phyloP scores from a whole-genome alignment of 1,284 basidiomycete species.

The Flammula alnicola region DNA sequence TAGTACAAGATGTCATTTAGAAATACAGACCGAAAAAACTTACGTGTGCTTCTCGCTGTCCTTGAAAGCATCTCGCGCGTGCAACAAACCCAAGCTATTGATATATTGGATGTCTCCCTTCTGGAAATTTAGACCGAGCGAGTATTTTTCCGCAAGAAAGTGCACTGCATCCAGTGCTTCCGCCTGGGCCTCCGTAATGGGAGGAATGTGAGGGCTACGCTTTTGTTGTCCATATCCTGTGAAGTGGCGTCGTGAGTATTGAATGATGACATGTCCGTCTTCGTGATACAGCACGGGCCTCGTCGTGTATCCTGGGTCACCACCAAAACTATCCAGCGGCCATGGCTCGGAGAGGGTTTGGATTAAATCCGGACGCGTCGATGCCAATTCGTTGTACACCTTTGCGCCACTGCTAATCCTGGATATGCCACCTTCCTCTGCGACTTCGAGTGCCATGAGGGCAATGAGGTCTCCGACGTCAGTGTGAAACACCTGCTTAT shows the following conservation, averaged over 20 bases:
- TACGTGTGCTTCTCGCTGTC: slow-evolving; percentile 45
- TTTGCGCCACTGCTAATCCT: slow-evolving; percentile 46
- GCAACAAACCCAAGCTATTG: slow-evolving; percentile 49
- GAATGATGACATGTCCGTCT: slow-evolving; percentile 46
- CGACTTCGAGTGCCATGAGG: slow-evolving; percentile 43
- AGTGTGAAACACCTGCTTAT: slow-evolving; percentile 53
- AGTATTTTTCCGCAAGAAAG: slow-evolving; percentile 48
- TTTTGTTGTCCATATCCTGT: slow-evolving; percentile 36
- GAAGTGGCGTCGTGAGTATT: slow-evolving; percentile 51
- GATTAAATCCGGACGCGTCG: slow-evolving; percentile 48
- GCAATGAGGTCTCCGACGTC: slow-evolving; percentile 47
- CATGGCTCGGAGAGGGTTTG: slow-evolving; percentile 44
- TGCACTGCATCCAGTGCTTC: slow-evolving; percentile 52
- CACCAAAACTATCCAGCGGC: slow-evolving; percentile 47
- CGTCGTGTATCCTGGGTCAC: slow-evolving; percentile 38
- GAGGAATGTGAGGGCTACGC: slow-evolving; percentile 39
- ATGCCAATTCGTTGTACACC: slow-evolving; percentile 51
- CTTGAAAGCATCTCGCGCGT: slow-evolving; percentile 48
- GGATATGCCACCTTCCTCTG: slow-evolving; percentile 48
- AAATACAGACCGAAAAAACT: slow-evolving; percentile 25
- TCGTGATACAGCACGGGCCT: slow-evolving; percentile 46
- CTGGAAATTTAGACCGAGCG: slow-evolving; percentile 49
- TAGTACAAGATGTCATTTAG: slow-evolving; percentile 36
- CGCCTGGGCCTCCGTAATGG: slow-evolving; percentile 53
- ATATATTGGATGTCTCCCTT: slow-evolving; percentile 57